These are phyloP conservation scores for Cucurbita ficifolia DNA, from an alignment of 306 rosid genomes.

Conservation along the genomic window DNA sequence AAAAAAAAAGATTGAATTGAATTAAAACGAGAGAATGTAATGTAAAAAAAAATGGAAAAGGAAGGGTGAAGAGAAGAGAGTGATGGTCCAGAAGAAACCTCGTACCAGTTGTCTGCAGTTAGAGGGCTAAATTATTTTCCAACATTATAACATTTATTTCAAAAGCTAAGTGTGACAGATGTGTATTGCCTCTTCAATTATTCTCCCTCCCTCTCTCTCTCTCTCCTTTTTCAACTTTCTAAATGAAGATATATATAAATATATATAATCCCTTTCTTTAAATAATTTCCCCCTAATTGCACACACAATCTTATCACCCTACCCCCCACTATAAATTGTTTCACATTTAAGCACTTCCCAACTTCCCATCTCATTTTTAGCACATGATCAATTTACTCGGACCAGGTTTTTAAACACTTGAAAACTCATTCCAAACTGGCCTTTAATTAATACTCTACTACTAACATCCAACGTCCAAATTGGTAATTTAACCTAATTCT, in stretches of 20 bases:
- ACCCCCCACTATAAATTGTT: neutral
- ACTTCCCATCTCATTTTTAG: neutral
- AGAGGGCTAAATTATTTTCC: constrained; percentile 5
- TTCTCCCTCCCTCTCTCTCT: neutral
- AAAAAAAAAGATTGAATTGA: too few relatives aligned
- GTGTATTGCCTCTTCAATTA: constrained; percentile 3
- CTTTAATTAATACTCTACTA: too few relatives aligned
- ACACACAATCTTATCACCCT: neutral
- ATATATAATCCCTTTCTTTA: neutral
- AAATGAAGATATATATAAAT: neutral
- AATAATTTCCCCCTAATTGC: neutral
- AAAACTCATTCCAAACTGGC: too few relatives aligned
- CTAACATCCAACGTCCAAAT: too few relatives aligned
- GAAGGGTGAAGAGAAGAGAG: neutral
- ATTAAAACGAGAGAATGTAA: too few relatives aligned
- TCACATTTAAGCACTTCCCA: neutral
- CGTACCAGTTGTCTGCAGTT: constrained; percentile 6
- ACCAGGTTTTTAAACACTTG: too few relatives aligned
- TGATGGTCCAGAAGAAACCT: constrained; percentile 6
- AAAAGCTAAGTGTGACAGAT: neutral
- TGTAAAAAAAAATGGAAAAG: neutral
- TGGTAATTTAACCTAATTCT: neutral
- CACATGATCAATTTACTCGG: too few relatives aligned
- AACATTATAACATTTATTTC: constrained; percentile 3
- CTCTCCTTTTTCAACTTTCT: neutral